Conservation (phyloP, 495 filamentous ascomycete genomes). For the Schizothecium vesticola region DNA sequence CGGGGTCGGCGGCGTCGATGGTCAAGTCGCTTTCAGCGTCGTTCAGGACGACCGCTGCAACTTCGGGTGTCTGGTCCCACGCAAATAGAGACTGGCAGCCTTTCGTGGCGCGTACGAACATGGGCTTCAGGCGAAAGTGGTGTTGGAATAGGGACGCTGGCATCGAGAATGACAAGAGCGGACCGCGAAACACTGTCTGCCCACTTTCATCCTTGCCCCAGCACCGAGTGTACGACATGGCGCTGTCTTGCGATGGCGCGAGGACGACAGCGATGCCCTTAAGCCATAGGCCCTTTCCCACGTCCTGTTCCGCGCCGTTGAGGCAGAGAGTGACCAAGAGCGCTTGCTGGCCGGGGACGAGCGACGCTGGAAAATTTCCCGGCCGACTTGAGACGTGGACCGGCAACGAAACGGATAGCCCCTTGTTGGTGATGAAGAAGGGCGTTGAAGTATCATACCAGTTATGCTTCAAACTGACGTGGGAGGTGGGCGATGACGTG, state of each 20-base stretch:
- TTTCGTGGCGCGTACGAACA: not conserved
- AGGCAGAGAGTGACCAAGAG: not conserved
- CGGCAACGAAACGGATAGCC: not conserved
- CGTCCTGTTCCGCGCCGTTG: too few species aligned
- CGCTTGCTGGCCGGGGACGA: not conserved
- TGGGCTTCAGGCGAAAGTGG: not conserved
- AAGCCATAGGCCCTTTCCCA: too few species aligned
- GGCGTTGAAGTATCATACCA: not conserved
- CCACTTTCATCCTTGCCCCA: not conserved
- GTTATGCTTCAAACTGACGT: not conserved
- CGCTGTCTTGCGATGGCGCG: not conserved
- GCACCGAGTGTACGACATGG: not conserved
- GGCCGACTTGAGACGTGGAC: not conserved
- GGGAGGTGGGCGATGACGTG: not conserved
- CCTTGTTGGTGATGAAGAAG: constrained; percentile 1
- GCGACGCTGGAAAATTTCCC: not conserved
- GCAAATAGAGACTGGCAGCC: not conserved
- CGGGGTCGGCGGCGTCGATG: not conserved
- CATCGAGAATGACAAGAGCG: not conserved
- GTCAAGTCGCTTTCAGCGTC: not conserved
- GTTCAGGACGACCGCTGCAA: not conserved
- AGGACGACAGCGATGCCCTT: not conserved
- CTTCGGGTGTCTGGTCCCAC: constrained; percentile 1
- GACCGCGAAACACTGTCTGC: not conserved
- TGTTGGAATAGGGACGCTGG: not conserved